A percentile compares a stretch with the other conserved stretches of the same genome.
Evolutionary conservation across 768 basidiomycete species (phyloP).

Genomic region (Amanita muscaria): DNA sequence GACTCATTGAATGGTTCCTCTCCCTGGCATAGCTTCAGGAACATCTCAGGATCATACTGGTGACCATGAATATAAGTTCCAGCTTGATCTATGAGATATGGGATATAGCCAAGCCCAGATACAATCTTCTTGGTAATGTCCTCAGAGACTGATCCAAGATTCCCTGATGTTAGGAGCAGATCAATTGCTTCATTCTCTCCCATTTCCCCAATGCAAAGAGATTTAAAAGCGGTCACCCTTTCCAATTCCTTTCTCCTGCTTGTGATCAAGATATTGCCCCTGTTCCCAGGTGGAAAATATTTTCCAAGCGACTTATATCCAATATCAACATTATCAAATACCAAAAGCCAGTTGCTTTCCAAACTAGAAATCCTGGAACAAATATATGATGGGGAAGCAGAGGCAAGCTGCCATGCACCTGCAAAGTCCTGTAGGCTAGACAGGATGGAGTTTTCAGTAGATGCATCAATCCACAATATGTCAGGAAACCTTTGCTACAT

Average conservation of each 20-base stretch:
- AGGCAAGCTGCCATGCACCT: constrained; percentile 4
- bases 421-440: constrained; percentile 3
- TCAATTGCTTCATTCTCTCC: constrained; percentile 13
- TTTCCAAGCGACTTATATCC: constrained; percentile 5
- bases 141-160: background rate
- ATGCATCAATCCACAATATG: constrained; percentile 19
- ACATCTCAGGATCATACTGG: constrained; percentile 10
- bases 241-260: constrained; percentile 11
- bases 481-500: constrained; percentile 14
- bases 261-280: constrained; percentile 15
- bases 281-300: constrained; percentile 12
- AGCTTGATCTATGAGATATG: constrained; percentile 14
- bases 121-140: constrained; percentile 11
- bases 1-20: constrained; percentile 1
- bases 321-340: constrained; percentile 17
- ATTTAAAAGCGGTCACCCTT: constrained; percentile 4
- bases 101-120: background rate
- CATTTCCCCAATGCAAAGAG: constrained; percentile 11
- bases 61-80: constrained; percentile 12
- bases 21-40: constrained; percentile 8
- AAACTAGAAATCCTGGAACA: constrained; percentile 11
- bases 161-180: constrained; percentile 13
- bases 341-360: constrained; percentile 13
- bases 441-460: constrained; percentile 11
- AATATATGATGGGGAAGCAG: background rate